Evolutionary conservation across 345 rosid genomes (phyloP).

Genomic region (Eutrema japonicum): DNA sequence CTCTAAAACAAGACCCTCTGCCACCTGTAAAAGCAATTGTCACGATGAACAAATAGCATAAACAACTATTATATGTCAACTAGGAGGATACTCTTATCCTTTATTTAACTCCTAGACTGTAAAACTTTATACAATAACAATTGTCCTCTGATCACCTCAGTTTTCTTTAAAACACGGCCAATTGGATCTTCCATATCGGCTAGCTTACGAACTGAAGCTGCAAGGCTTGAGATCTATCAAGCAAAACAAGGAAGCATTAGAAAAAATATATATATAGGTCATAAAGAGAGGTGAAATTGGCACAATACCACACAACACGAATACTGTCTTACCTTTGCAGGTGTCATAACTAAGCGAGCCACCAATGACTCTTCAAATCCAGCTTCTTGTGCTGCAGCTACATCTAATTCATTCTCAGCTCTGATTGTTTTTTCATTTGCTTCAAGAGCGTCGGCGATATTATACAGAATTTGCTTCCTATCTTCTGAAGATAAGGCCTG

Average conservation of each 20-base stretch:
- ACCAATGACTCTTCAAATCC: slow-evolving; percentile 79
- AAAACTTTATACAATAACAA: slow-evolving; percentile 22
- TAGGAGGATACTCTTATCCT: not conserved
- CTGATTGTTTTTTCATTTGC: slow-evolving; percentile 69
- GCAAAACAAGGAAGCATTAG: slow-evolving; percentile 22
- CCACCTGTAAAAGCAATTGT: slow-evolving; percentile 59
- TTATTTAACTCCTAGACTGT: not conserved
- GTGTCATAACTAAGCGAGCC: slow-evolving; percentile 75
- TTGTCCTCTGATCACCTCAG: slow-evolving; percentile 62
- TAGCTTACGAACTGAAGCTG: slow-evolving; percentile 76
- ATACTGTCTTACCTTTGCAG: slow-evolving; percentile 66
- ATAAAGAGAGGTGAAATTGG: slow-evolving; percentile 17
- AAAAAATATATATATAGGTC: not conserved
- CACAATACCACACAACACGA: not conserved
- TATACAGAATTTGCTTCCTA: slow-evolving; percentile 69
- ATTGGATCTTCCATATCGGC: slow-evolving; percentile 97
- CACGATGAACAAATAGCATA: slow-evolving; percentile 35
- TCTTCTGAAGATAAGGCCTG: slow-evolving; percentile 87
- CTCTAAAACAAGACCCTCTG: slow-evolving; percentile 93
- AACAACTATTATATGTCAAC: slow-evolving; percentile 6
- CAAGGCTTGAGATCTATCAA: slow-evolving; percentile 75
- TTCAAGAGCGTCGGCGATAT: slow-evolving; percentile 82
- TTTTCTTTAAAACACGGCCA: slow-evolving; percentile 80
- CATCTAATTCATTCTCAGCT: slow-evolving; percentile 79
- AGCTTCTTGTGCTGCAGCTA: slow-evolving; percentile 69